Percentiles rank a stretch among this genome's conserved stretches.
Conservation (phyloP, 2,329 filamentous ascomycete species). For the Pseudofabraea citricarpa region DNA sequence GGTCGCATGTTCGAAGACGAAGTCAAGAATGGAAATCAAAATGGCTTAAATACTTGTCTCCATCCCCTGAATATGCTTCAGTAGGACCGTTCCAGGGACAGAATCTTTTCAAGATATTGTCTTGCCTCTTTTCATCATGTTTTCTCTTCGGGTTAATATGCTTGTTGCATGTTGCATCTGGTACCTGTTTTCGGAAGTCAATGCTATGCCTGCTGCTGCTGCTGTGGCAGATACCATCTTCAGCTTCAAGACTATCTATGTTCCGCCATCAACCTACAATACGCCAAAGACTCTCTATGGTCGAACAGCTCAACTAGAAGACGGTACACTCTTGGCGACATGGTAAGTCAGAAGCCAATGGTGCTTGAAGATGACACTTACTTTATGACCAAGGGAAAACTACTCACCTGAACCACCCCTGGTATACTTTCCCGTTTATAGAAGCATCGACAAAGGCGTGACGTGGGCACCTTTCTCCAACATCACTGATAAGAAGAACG, state of each 20-base stretch:
- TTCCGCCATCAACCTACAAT: constrained; percentile 6
- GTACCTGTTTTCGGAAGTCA: too few relatives aligned
- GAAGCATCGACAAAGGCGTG: constrained; percentile 42
- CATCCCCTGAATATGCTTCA: too few relatives aligned
- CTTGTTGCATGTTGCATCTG: too few relatives aligned
- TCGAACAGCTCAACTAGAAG: constrained; percentile 15
- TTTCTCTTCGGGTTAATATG: too few relatives aligned
- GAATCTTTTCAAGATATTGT: too few relatives aligned
- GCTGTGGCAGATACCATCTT: constrained; percentile 1
- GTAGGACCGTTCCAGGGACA: too few relatives aligned
- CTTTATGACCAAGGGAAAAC: constrained; percentile 5
- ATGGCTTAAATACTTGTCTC: too few relatives aligned
- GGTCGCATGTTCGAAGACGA: too few relatives aligned
- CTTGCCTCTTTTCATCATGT: too few relatives aligned
- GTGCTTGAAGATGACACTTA: too few relatives aligned
- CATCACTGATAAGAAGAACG: constrained; percentile 56
- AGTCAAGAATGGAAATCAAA: too few relatives aligned
- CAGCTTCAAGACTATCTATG: constrained; percentile 5
- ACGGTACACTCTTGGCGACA: constrained; percentile 38
- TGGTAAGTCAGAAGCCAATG: constrained; percentile 31
- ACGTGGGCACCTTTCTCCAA: constrained; percentile 57
- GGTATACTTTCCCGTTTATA: constrained; percentile 41
- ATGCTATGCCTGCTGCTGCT: too few relatives aligned
- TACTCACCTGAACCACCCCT: constrained; percentile 4
- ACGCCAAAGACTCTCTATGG: constrained; percentile 14